A percentile compares a stretch with the other conserved stretches of the same genome.
These are phyloP conservation scores for Helicocarpus griseus DNA, from an alignment of 2,329 filamentous ascomycete genomes.

Conservation along the genomic window DNA sequence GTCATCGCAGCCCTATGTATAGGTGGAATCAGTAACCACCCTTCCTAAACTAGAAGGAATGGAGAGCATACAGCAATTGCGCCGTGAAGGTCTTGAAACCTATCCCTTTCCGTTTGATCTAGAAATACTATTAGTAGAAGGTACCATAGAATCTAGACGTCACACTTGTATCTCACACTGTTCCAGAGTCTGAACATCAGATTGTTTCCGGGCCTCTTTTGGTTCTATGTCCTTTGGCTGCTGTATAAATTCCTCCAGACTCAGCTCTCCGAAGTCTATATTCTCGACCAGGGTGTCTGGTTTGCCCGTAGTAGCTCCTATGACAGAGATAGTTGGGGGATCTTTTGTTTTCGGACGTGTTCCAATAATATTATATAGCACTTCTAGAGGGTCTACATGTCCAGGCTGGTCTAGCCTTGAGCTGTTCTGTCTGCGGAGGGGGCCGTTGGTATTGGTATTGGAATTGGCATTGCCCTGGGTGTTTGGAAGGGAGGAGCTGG, in stretches of 20 bases:
- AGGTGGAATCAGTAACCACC: background rate
- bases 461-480: constrained; percentile 46
- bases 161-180: constrained; percentile 52
- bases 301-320: constrained; percentile 12
- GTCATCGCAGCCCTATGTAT: constrained; percentile 64
- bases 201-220: constrained; percentile 20
- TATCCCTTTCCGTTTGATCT: constrained; percentile 71
- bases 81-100: constrained; percentile 80
- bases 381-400: constrained; percentile 59
- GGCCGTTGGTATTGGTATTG: no score
- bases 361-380: constrained; percentile 54
- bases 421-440: constrained; percentile 51
- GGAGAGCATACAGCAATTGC: constrained; percentile 53
- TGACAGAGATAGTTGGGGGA: constrained; percentile 9
- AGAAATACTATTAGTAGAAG: constrained; percentile 11
- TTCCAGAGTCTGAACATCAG: constrained; percentile 52
- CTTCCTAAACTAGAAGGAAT: background rate
- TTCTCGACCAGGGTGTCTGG: constrained; percentile 48
- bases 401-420: constrained; percentile 42
- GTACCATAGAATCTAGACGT: background rate
- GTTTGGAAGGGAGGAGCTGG: constrained; percentile 63
- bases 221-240: constrained; percentile 18
- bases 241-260: constrained; percentile 61
- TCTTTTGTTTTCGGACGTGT: constrained; percentile 15
- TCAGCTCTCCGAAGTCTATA: constrained; percentile 70